Conservation (phyloP, 2,329 filamentous ascomycete species). For the Botrytis hyacinthi region DNA sequence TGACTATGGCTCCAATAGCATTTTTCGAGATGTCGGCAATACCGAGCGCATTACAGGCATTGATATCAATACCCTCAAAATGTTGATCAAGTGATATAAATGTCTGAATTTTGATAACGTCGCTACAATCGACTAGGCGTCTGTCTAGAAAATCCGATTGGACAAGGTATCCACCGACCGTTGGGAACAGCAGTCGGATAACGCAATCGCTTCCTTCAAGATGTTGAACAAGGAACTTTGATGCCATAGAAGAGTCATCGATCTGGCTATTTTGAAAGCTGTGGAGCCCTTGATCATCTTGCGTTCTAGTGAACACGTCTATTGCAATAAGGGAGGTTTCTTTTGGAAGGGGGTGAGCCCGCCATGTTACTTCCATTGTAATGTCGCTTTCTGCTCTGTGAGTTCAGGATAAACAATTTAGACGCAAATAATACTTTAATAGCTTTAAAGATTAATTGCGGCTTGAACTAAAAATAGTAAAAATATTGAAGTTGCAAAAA, state of each 20-base stretch:
- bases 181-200: neutral
- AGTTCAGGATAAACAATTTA: neutral
- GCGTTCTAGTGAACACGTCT: neutral
- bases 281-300: neutral
- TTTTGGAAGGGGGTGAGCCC: neutral
- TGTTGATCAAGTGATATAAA: neutral
- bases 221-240: neutral
- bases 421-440: neutral
- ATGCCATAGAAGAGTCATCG: neutral
- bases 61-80: neutral
- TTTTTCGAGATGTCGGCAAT: neutral
- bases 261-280: neutral
- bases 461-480: neutral
- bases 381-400: neutral
- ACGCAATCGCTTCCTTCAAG: neutral
- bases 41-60: neutral
- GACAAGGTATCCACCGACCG: neutral
- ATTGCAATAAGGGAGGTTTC: slow-evolving; percentile 1
- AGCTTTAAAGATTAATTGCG: neutral
- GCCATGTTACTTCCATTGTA: neutral
- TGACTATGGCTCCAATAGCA: neutral
- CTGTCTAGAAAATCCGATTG: neutral
- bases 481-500: neutral
- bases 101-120: neutral
- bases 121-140: neutral